phyloP scores from a whole-genome alignment of 495 filamentous ascomycete species.

The Penicilliopsis zonata region DNA sequence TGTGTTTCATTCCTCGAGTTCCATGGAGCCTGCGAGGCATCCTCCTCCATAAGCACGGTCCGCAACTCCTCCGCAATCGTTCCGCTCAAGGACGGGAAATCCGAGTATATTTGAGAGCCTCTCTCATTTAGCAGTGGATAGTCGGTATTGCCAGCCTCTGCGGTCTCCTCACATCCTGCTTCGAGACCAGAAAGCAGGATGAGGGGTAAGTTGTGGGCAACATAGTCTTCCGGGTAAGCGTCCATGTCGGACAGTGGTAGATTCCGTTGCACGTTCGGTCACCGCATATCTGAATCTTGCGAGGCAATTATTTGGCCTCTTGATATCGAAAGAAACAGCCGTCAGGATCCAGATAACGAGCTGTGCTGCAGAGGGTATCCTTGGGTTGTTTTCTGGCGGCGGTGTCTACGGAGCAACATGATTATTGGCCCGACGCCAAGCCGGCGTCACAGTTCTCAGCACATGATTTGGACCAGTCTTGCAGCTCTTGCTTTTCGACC shows the following conservation, averaged over 20 bases:
- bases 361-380: too few relatives aligned
- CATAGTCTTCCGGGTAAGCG: conserved; percentile 69
- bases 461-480: too few relatives aligned
- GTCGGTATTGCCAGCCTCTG: conserved; percentile 1
- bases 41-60: conserved; percentile 50
- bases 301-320: too few relatives aligned
- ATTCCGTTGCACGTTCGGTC: conserved; percentile 12
- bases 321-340: too few relatives aligned
- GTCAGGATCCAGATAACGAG: too few relatives aligned
- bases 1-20: conserved; percentile 28
- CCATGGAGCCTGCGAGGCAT: conserved; percentile 53
- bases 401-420: too few relatives aligned
- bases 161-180: conserved; percentile 12
- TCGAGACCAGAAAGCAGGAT: conserved; percentile 67
- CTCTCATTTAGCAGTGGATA: conserved; percentile 46
- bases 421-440: too few relatives aligned
- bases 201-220: conserved; percentile 72
- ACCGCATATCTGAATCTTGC: conserved; percentile 26
- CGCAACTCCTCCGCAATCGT: conserved; percentile 55
- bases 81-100: conserved; percentile 52
- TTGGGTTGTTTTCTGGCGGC: too few relatives aligned
- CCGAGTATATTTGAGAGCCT: conserved; percentile 49
- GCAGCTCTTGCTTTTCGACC: too few relatives aligned
- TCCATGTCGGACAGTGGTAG: conserved; percentile 55
- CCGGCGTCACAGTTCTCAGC: too few relatives aligned